Evolutionary conservation across 805 yeast species (phyloP), one percentile per base, ranked within the genome.

Genomic region (Yamadazyma scolyti): DNA sequence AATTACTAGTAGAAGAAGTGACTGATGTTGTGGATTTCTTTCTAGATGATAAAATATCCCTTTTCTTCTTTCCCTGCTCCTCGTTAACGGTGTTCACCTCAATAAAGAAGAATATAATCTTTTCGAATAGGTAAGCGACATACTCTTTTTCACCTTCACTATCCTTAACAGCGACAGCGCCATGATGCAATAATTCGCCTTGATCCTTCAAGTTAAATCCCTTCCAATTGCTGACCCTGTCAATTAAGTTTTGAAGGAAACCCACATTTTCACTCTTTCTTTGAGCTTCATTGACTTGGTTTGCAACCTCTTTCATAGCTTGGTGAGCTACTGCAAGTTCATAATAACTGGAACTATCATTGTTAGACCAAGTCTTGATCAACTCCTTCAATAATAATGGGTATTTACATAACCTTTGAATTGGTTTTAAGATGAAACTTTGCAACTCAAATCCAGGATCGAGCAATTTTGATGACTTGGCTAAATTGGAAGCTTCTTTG

Each of bases 401-500:
- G 56, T 93, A 93, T 54, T 89, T 86, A 68, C 96, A 86, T n/a
- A 93, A 71, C 42, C 99, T 74, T 64, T 93, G 99, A 22, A 93
- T 86, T 0, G 99, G 99, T 55, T 90, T 93, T 46, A 93, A 76
- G 24, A 93, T 68, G 56, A 85, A 85, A 30, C 90, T 79, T 52
- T 85, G 97, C 32, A 93, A 68, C 56, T 90, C 98, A 51, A 88
- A 79, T 25, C 86, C 82, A 16, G 93, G 90, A 42, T 80, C 90
- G 37, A 89, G 77, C 23, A 88, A 59, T 13, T 63, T 52, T 4
- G 82, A 68, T 13, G 78, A 68, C 37, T 71, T 70, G 27, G 52
- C 60, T 31, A 87, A 68, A 44, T 75, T 75, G 4, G 68, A 51
- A 4, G 77, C 71, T 43, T 84, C 87, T 42, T 71, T 73, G 26